Evolutionary conservation across 345 rosid species (phyloP), one percentile per base, ranked within the genome.

Genomic region (Limnanthes douglasii): DNA sequence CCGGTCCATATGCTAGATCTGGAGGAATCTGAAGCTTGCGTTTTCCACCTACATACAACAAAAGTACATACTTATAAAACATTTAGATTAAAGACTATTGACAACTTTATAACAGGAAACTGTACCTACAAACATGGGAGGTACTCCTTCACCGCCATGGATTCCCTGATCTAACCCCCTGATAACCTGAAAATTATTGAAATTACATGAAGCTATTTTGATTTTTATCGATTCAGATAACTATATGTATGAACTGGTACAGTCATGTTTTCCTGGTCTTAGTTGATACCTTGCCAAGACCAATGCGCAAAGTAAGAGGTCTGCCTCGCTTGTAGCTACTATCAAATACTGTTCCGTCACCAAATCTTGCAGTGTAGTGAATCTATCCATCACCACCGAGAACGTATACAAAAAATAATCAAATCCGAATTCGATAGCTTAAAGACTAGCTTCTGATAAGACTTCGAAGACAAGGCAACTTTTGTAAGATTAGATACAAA

Each of bases 221-320:
- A n/a, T n/a, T n/a, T n/a, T n/a, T n/a, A n/a, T n/a, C n/a, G n/a
- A n/a, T n/a, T n/a, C n/a, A n/a, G n/a, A n/a, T n/a, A n/a, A n/a
- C n/a, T n/a, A n/a, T n/a, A n/a, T n/a, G n/a, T n/a, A n/a, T n/a
- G n/a, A n/a, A n/a, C n/a, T n/a, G n/a, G n/a, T n/a, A n/a, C n/a
- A n/a, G n/a, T n/a, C n/a, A n/a, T n/a, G n/a, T n/a, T n/a, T n/a
- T n/a, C n/a, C 10, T 19, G 4, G 39, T 18, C 6, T 12, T 33
- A 8, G 21, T 28, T 15, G 11, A n/a, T 65, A 63, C 95, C 93
- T 83, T 88, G n/a, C 95, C 86, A 11, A 73, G 69, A 1, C 97
- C 97, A 68, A 88, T 55, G 15, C 95, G 78, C 95, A 88, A 73
- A 6, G 97, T 83, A 29, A 88, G 97, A 21, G 93, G 81, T 61